Percentiles rank a stretch among this genome's conserved stretches.
phyloP scores from a whole-genome alignment of 2,329 filamentous ascomycete genomes.

The Verticillium klebahnii region DNA sequence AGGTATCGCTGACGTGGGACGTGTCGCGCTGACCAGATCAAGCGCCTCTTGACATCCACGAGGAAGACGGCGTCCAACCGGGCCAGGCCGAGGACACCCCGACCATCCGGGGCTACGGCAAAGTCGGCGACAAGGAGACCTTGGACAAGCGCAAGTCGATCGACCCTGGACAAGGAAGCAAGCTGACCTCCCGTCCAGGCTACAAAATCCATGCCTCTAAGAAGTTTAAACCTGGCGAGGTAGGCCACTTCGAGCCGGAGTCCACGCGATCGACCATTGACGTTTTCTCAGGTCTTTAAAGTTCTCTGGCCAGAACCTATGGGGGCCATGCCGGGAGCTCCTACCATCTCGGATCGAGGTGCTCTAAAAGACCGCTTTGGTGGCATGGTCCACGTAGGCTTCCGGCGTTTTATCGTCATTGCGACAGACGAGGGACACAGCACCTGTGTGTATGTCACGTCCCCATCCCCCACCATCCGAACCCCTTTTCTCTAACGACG shows the following conservation, averaged over 20 bases:
- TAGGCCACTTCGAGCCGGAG: slow-evolving; percentile 14
- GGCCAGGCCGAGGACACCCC: slow-evolving; percentile 14
- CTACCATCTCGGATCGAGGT: slow-evolving; percentile 26
- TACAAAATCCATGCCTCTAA: slow-evolving; percentile 33
- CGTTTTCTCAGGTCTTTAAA: slow-evolving; percentile 44
- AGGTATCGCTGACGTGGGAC: background rate
- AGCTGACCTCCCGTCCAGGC: slow-evolving; percentile 20
- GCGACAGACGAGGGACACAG: slow-evolving; percentile 47
- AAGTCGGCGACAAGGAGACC: slow-evolving; percentile 4
- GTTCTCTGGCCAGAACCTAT: slow-evolving; percentile 49
- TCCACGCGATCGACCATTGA: background rate
- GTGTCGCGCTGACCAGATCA: background rate
- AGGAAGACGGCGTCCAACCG: slow-evolving; percentile 20
- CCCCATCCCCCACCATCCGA: background rate
- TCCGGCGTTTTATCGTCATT: slow-evolving; percentile 52
- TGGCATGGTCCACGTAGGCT: slow-evolving; percentile 40
- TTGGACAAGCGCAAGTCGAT: slow-evolving; percentile 31
- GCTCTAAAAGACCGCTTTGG: slow-evolving; percentile 28
- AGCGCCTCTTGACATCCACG: slow-evolving; percentile 6
- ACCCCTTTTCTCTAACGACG: background rate
- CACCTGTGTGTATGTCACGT: slow-evolving; percentile 47
- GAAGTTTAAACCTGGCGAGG: slow-evolving; percentile 36
- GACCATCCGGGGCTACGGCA: slow-evolving; percentile 3
- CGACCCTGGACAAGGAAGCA: background rate
- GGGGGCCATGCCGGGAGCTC: slow-evolving; percentile 27